Evolutionary conservation across 2,329 filamentous ascomycete species (phyloP).

Genomic region (Ceratocystis destructans): DNA sequence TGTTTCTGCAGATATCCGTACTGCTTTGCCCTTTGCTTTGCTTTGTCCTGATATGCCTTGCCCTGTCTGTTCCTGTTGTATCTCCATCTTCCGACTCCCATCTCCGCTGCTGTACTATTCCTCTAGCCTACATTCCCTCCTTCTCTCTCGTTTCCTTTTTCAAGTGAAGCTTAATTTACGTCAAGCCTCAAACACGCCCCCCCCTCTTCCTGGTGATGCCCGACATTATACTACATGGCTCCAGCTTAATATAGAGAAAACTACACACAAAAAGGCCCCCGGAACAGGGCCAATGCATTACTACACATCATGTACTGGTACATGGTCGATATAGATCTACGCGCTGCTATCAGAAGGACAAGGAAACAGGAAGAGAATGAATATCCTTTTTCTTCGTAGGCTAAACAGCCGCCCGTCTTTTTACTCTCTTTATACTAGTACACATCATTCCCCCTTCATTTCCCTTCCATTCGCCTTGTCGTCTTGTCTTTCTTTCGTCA

Average conservation of each 20-base stretch:
- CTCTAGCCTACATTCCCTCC: neutral
- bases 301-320: neutral
- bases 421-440: neutral
- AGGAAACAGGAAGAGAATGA: neutral
- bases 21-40: constrained; percentile 1
- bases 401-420: neutral
- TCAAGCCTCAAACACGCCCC: constrained; percentile 15
- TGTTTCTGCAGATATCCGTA: neutral
- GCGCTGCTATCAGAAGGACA: neutral
- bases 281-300: neutral
- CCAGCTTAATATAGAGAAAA: neutral
- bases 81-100: neutral
- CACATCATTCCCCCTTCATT: no score
- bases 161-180: constrained; percentile 5
- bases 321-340: neutral
- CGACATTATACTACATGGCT: neutral
- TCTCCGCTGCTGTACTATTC: neutral
- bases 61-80: neutral
- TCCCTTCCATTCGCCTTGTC: no score
- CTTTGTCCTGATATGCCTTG: neutral
- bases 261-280: neutral
- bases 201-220: neutral
- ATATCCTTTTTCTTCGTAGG: neutral
- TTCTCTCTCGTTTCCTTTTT: neutral
- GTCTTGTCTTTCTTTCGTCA: no score